phyloP scores from a whole-genome alignment of 805 yeast genomes.

The Priceomyces medius region DNA sequence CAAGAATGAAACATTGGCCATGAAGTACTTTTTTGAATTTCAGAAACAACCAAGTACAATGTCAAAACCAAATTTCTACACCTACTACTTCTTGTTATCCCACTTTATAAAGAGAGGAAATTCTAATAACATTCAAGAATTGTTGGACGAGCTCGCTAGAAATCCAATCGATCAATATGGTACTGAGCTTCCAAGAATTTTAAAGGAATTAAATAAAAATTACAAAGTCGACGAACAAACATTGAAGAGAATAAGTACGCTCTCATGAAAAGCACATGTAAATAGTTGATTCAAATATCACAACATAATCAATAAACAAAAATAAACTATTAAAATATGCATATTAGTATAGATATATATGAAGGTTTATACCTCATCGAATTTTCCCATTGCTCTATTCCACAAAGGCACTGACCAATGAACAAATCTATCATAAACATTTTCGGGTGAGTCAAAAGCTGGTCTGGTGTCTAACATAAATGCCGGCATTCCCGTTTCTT shows the following conservation, averaged over 20 bases:
- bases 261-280: neutral
- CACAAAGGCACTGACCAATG: conserved; percentile 68
- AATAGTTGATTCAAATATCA: neutral
- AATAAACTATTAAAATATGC: neutral
- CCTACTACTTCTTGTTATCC: conserved; percentile 47
- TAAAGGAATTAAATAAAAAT: conserved; percentile 14
- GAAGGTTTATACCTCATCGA: conserved; percentile 14
- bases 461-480: conserved; percentile 95
- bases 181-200: conserved; percentile 34
- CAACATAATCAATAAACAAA: neutral
- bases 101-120: conserved; percentile 36
- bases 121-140: conserved; percentile 26
- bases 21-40: conserved; percentile 38
- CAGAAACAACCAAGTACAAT: conserved; percentile 19
- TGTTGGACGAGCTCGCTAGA: conserved; percentile 39
- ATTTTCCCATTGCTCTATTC: conserved; percentile 68
- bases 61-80: conserved; percentile 47
- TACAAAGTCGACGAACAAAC: conserved; percentile 7
- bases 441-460: conserved; percentile 70
- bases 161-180: conserved; percentile 35
- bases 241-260: conserved; percentile 6
- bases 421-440: conserved; percentile 64
- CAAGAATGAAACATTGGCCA: conserved; percentile 38
- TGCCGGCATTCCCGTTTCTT: conserved; percentile 81
- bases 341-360: too few relatives aligned